A percentile compares a stretch with the other conserved stretches of the same genome.
Conservation (phyloP, 192 early-diverging fungal species). For the Gaertneriomyces semiglobifer region DNA sequence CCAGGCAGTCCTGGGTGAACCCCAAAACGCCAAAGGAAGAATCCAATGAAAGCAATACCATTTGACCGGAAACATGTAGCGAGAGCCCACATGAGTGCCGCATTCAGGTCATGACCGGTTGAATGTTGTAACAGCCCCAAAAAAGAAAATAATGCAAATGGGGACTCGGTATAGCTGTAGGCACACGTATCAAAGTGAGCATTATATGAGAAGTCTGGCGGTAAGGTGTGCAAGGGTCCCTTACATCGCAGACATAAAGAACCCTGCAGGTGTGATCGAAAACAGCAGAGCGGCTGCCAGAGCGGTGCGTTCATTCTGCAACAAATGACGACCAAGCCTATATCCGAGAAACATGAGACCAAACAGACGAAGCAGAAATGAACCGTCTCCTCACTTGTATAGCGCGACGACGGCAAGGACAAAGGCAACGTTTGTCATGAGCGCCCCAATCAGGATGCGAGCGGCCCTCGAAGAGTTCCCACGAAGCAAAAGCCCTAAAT, state of each 20-base stretch:
- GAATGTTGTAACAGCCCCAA: conserved; percentile 64
- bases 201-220: not conserved
- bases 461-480: not conserved
- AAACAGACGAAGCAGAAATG: not conserved
- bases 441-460: conserved; percentile 44
- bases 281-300: conserved; percentile 67
- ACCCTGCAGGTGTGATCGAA: conserved; percentile 68
- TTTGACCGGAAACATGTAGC: conserved; percentile 72
- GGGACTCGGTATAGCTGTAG: conserved; percentile 71
- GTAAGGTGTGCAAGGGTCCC: not conserved
- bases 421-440: conserved; percentile 76
- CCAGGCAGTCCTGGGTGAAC: conserved; percentile 9
- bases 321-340: conserved; percentile 33
- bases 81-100: conserved; percentile 63
- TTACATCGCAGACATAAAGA: conserved; percentile 83
- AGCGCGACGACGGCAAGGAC: conserved; percentile 66
- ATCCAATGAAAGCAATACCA: conserved; percentile 76
- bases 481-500: not conserved
- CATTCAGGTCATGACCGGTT: conserved; percentile 39
- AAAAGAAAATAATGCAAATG: conserved; percentile 78
- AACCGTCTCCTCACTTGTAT: conserved; percentile 52
- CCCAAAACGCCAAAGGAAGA: conserved; percentile 71
- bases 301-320: conserved; percentile 55
- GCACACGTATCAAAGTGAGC: not conserved
- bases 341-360: conserved; percentile 1